These are phyloP conservation scores for Brassica hybrid DNA, from an alignment of 441 rosid species.

Conservation along the genomic window DNA sequence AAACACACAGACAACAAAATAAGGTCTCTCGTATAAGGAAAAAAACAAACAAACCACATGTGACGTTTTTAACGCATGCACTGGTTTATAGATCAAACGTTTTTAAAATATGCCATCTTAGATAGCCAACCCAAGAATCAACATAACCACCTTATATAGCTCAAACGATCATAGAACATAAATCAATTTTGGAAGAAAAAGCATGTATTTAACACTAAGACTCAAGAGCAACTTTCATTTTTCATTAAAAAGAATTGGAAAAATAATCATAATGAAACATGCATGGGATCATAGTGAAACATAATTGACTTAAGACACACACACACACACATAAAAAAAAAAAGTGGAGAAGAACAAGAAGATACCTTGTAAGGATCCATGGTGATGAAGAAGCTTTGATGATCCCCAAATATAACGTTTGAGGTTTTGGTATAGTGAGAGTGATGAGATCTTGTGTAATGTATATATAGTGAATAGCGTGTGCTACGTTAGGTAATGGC, in stretches of 20 bases:
- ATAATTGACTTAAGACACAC: not conserved
- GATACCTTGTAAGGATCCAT: slow-evolving; percentile 87
- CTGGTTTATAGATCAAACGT: slow-evolving; percentile 20
- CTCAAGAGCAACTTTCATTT: not conserved
- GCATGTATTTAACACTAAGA: not conserved
- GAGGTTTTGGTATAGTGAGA: slow-evolving; percentile 26
- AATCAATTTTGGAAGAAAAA: not conserved
- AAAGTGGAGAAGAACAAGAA: not conserved
- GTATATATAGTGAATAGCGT: slow-evolving; percentile 31
- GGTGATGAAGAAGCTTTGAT: slow-evolving; percentile 6
- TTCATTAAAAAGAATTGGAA: not conserved
- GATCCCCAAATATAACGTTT: slow-evolving; percentile 11
- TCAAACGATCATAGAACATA: slow-evolving; percentile 15
- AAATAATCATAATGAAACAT: not conserved
- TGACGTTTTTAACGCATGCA: slow-evolving; percentile 27
- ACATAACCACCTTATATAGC: not conserved
- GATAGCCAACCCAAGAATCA: not conserved
- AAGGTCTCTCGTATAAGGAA: not conserved
- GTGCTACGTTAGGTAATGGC: slow-evolving; percentile 15
- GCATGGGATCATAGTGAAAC: not conserved
- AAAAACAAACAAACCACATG: slow-evolving; percentile 19
- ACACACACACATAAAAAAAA: not conserved
- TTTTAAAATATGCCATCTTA: slow-evolving; percentile 22
- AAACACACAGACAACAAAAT: not conserved
- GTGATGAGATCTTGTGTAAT: slow-evolving; percentile 26